These are phyloP conservation scores for Eucalyptus grandis DNA, from an alignment of 345 rosid species.

Conservation along the genomic window DNA sequence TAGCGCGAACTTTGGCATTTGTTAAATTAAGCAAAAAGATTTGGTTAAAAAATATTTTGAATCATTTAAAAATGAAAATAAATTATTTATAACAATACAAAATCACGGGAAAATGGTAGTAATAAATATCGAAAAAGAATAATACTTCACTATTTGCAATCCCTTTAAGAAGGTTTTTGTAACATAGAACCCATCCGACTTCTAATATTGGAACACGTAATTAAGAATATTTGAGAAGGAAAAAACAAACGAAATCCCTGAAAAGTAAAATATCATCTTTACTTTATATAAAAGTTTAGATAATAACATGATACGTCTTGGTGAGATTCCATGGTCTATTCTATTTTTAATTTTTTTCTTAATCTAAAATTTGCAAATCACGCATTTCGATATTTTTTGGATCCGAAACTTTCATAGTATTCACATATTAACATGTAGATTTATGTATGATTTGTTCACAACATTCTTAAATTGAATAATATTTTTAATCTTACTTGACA, in stretches of 20 bases:
- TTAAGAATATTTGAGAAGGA: neutral
- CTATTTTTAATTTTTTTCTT: neutral
- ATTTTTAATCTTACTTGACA: neutral
- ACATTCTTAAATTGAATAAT: neutral
- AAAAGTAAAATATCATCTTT: neutral
- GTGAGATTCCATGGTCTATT: neutral
- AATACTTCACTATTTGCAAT: neutral
- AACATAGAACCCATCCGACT: neutral
- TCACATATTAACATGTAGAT: neutral
- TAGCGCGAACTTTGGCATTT: neutral
- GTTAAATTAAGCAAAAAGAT: neutral
- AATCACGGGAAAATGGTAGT: neutral
- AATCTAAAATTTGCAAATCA: neutral
- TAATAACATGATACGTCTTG: neutral
- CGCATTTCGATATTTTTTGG: neutral
- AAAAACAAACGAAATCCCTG: fast-evolving
- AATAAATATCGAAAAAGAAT: neutral
- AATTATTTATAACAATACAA: neutral
- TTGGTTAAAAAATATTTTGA: neutral
- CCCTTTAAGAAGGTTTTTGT: neutral
- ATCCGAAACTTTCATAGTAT: neutral
- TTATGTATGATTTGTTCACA: neutral
- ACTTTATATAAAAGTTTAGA: neutral
- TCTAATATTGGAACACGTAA: neutral
- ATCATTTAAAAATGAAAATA: neutral